Conservation (phyloP, 1,284 basidiomycete genomes). For the Porodaedalea pini region DNA sequence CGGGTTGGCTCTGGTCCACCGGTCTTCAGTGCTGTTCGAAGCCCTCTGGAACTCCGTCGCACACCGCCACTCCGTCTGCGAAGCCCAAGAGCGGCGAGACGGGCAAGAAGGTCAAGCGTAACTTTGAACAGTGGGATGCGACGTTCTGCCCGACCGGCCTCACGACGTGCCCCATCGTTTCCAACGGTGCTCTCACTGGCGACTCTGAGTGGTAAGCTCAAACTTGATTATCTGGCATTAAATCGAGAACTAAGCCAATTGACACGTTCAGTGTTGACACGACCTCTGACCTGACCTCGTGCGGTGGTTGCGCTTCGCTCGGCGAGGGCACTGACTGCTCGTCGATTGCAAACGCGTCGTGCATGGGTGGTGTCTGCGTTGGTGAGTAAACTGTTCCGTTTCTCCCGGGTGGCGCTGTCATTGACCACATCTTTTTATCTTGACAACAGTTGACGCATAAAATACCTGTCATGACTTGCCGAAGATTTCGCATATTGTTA, state of each 20-base stretch:
- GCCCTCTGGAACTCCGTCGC: not conserved
- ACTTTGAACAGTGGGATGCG: slow-evolving; percentile 13
- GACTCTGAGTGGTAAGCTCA: slow-evolving; percentile 17
- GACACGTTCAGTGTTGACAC: slow-evolving; percentile 13
- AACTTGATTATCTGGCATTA: not conserved
- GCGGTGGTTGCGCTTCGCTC: slow-evolving; percentile 19
- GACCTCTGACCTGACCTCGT: slow-evolving; percentile 13
- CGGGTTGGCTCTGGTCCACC: slow-evolving; percentile 9
- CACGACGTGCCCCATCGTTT: slow-evolving; percentile 13
- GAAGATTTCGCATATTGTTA: not conserved
- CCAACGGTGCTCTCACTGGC: slow-evolving; percentile 5
- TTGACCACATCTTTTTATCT: not conserved
- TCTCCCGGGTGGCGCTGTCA: not conserved
- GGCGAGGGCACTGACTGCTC: slow-evolving; percentile 16
- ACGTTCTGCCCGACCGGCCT: slow-evolving; percentile 18
- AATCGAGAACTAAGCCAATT: not conserved
- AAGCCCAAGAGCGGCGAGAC: slow-evolving; percentile 12
- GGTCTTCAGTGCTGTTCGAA: slow-evolving; percentile 17
- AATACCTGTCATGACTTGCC: not conserved
- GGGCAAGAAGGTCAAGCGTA: slow-evolving; percentile 16
- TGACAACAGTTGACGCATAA: slow-evolving; percentile 1
- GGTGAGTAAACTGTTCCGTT: slow-evolving; percentile 5
- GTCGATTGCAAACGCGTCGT: slow-evolving; percentile 12
- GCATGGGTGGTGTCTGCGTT: slow-evolving; percentile 14
- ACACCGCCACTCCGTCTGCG: slow-evolving; percentile 1